Base-by-base conservation (phyloP, 345 rosid genomes). In the Hibiscus trionum region DNA sequence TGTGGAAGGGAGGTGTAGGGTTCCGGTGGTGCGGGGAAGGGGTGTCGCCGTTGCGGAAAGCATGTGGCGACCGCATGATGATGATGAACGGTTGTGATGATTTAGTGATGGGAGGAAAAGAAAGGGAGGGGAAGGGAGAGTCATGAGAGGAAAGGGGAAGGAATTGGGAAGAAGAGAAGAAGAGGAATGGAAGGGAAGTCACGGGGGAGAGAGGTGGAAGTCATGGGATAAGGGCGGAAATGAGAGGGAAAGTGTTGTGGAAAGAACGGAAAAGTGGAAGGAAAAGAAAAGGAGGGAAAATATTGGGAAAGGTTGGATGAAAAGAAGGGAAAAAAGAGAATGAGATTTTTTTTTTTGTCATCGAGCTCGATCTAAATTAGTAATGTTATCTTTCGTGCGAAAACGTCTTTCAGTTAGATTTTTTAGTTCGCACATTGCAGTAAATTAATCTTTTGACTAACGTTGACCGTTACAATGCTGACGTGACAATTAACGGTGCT, bases 31-130 rank as follows among this genome's bases (percentile, higher is more conserved):
- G 80, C 1, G 78, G 86, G 15, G 85, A 66, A 68, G 86, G 87
- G 11, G 84, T 74, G 37, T 85, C 93, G 72, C 89, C 89, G 90
- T 87, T 82, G 76, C 82, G 93, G 61, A 81, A 85, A 27, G 78
- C 76, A 33, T 81, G 95, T 44, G 92, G 90, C 16, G 96, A 86
- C 55, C 85, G 87, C 98, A 93, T 93, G 80, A 65, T 37, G 81
- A 66, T 10, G 29, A 9, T 8, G 60, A 56, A 50, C 56, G 12
- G 44, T 1, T 17, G 29, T 9, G 7, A 11, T 44, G 71, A 62
- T 46, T 7, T 33, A 15, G 17, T 11, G 57, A 42, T 21, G 11
- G 68, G 61, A 73, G 27, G 27, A 19, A 55, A 8, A 0, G 10
- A 53, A 53, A 16, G 76, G 33, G 33, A 50, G 31, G 66, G 27